Percentiles rank a stretch among this genome's conserved stretches.
These are phyloP conservation scores for Pisolithus thermaeus DNA, from an alignment of 1,284 basidiomycete genomes.

Conservation along the genomic window DNA sequence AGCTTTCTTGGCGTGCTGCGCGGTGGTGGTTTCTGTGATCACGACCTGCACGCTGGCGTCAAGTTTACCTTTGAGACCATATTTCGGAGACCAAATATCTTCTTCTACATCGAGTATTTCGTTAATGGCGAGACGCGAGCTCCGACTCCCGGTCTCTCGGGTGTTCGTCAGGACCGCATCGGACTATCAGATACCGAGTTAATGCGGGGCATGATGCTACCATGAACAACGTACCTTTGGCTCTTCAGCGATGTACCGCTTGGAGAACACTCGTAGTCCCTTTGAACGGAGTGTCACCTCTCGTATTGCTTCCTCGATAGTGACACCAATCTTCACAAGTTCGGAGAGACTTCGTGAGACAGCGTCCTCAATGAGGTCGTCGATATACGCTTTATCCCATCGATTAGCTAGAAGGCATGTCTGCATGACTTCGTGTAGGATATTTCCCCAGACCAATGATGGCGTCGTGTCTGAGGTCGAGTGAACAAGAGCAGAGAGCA, in stretches of 20 bases:
- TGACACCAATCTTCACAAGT: conserved; percentile 56
- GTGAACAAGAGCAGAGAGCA: conserved; percentile 59
- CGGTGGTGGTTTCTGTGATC: conserved; percentile 40
- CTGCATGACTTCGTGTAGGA: conserved; percentile 88
- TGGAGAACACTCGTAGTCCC: conserved; percentile 59
- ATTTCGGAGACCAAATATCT: conserved; percentile 95
- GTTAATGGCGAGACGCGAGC: conserved; percentile 63
- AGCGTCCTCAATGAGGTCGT: conserved; percentile 50
- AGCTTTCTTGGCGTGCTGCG: conserved; percentile 13
- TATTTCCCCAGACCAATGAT: conserved; percentile 80
- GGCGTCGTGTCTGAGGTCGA: conserved; percentile 56
- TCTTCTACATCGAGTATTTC: conserved; percentile 87
- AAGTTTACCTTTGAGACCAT: conserved; percentile 93
- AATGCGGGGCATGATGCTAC: not conserved
- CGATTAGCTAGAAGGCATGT: conserved; percentile 53
- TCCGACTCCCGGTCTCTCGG: conserved; percentile 42
- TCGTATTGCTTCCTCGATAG: conserved; percentile 54
- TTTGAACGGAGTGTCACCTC: conserved; percentile 59
- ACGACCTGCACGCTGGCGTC: conserved; percentile 82
- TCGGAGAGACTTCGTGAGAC: conserved; percentile 49
- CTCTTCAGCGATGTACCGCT: conserved; percentile 52
- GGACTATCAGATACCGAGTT: conserved; percentile 33
- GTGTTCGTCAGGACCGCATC: conserved; percentile 65
- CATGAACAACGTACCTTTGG: conserved; percentile 47
- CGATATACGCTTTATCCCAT: conserved; percentile 59